phyloP scores from a whole-genome alignment of 306 rosid genomes.

The Abrus pulchellus region DNA sequence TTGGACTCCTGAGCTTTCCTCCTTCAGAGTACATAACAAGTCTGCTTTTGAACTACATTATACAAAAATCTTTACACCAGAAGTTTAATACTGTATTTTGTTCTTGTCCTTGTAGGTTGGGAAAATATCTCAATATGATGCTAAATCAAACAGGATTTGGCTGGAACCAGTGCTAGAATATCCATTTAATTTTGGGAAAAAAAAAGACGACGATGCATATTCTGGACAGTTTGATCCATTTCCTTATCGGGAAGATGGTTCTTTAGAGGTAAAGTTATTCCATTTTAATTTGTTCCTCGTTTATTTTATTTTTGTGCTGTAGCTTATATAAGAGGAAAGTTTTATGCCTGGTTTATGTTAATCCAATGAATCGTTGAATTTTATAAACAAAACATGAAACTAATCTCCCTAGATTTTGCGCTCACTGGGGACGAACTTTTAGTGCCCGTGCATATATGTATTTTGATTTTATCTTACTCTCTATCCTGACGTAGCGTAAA shows the following conservation, averaged over 20 bases:
- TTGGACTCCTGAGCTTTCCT: constrained; percentile 91
- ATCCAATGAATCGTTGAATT: constrained; percentile 1
- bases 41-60: constrained; percentile 41
- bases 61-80: constrained; percentile 16
- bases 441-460: background rate
- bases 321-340: constrained; percentile 7
- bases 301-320: background rate
- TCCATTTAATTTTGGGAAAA: constrained; percentile 72
- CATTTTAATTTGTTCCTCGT: background rate
- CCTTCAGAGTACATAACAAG: constrained; percentile 75
- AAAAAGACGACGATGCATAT: constrained; percentile 60
- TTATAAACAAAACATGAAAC: background rate
- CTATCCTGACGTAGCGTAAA: constrained; percentile 21
- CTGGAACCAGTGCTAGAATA: constrained; percentile 73
- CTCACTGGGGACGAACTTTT: background rate
- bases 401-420: background rate
- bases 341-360: constrained; percentile 18
- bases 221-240: constrained; percentile 57
- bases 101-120: constrained; percentile 74
- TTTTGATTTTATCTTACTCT: constrained; percentile 21
- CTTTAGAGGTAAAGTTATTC: constrained; percentile 73
- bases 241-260: constrained; percentile 84
- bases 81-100: constrained; percentile 18
- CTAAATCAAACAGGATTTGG: constrained; percentile 62
- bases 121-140: constrained; percentile 64